Evolutionary conservation across 2,329 filamentous ascomycete species (phyloP), one percentile per base, ranked within the genome.

Genomic region (Chrysosporium queenslandicum): DNA sequence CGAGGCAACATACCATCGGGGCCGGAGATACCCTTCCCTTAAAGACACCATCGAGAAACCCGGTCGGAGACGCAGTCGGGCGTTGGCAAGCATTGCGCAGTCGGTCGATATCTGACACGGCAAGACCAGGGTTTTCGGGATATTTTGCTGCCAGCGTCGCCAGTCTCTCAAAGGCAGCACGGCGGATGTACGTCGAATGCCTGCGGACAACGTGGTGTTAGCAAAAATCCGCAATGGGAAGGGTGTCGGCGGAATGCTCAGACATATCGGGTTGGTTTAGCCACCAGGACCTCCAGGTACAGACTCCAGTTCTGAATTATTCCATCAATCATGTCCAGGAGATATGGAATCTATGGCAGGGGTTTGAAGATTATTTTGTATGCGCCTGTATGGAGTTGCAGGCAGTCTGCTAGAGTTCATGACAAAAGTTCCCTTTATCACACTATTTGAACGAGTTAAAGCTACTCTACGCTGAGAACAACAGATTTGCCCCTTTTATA

Each of bases 111-210:
- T 69, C 67, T 9, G 64, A 62, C 30, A 63, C 60, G 11, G 9
- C 42, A 21, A 52, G 53, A 21, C 55, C 55, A 49, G 60, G 58
- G 53, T 63, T 61, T 52, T 53, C 56, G 18, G 65, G 55, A 27
- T 63, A 58, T 50, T 65, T 64, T n/a, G 70, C 64, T 29, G 71
- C 69, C 52, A 74, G 59, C 5, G 61, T 60, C 29, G 71, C 71
- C 40, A 74, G 67, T 57, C 68, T 73, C 58, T 70, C 64, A 57
- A 74, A 67, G 34, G 72, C 72, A 39, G 68, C 65, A 52, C 67
- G 64, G 25, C 57, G 53, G 18, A 58, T 57, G 48, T 50, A 43
- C 4, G 50, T 41, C 14, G 53, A 53, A 40, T 53, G 48, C 53
- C 53, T 55, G 36, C n/a, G 8, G 5, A 18, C 14, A n/a, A 18